A percentile compares a stretch with the other conserved stretches of the same genome.
phyloP scores from a whole-genome alignment of 2,329 filamentous ascomycete species.

The Phaeomoniella chlamydospora region DNA sequence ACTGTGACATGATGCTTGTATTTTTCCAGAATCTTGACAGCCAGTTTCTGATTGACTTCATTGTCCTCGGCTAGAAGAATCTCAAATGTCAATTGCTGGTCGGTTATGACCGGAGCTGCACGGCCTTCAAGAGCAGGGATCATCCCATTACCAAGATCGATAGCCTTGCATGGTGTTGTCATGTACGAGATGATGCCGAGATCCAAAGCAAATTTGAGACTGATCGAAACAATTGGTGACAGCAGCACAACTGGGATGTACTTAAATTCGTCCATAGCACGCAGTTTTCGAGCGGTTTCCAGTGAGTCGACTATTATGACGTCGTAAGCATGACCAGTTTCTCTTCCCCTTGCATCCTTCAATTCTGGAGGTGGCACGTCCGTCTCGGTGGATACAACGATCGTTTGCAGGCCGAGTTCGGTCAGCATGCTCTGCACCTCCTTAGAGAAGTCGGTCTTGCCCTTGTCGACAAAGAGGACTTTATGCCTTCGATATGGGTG shows the following conservation, averaged over 20 bases:
- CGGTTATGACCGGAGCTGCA: constrained; percentile 77
- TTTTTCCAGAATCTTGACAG: constrained; percentile 93
- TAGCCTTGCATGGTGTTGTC: constrained; percentile 88
- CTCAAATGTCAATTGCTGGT: constrained; percentile 90
- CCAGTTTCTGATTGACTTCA: constrained; percentile 87
- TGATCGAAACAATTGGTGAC: constrained; percentile 78
- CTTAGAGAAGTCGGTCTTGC: constrained; percentile 61
- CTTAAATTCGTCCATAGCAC: constrained; percentile 88
- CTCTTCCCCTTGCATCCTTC: constrained; percentile 31
- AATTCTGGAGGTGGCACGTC: constrained; percentile 44
- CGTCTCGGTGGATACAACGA: constrained; percentile 67
- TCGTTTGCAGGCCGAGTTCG: constrained; percentile 63
- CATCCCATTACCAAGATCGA: constrained; percentile 91
- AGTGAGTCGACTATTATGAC: constrained; percentile 93
- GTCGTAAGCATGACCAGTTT: constrained; percentile 59
- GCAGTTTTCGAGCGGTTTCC: constrained; percentile 70
- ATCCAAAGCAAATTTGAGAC: constrained; percentile 83
- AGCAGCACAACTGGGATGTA: constrained; percentile 92
- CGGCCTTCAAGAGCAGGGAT: constrained; percentile 88
- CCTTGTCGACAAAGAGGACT: constrained; percentile 89
- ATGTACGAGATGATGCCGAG: constrained; percentile 98
- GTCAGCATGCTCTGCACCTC: constrained; percentile 66
- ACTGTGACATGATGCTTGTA: constrained; percentile 62
- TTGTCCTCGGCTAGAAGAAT: constrained; percentile 95
- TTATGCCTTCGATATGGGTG: constrained; percentile 85